Evolutionary conservation across 2,329 filamentous ascomycete species (phyloP).

Genomic region (Fusarium kyushuense): DNA sequence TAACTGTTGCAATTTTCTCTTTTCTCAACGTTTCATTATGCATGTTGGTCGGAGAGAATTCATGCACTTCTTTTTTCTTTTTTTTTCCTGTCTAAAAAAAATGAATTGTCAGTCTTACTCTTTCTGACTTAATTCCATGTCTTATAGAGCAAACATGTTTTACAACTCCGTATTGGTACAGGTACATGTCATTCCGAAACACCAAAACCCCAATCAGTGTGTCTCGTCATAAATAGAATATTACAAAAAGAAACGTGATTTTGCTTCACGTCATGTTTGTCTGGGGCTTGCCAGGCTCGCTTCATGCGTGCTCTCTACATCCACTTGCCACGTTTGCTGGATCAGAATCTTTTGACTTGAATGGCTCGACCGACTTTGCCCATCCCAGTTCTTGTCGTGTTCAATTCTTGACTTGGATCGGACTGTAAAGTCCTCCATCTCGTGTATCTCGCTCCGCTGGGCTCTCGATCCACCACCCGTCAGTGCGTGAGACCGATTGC

Average conservation of each 20-base stretch:
- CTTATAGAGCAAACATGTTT: background rate
- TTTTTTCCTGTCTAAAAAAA: too few relatives aligned
- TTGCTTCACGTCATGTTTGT: conserved; percentile 6
- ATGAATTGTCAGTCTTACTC: background rate
- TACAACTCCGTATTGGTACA: conserved; percentile 5
- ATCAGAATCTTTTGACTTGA: conserved; percentile 49
- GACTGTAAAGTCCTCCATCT: conserved; percentile 31
- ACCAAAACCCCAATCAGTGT: background rate
- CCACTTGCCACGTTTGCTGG: conserved; percentile 48
- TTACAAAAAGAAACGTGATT: background rate
- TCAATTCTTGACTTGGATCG: conserved; percentile 4
- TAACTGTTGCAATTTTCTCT: conserved; percentile 9
- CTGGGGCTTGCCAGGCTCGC: background rate
- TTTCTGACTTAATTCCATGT: background rate
- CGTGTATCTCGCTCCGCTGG: conserved; percentile 29
- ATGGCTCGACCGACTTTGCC: conserved; percentile 42
- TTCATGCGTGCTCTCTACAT: conserved; percentile 40
- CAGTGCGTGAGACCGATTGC: conserved; percentile 28
- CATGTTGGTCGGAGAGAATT: conserved; percentile 4
- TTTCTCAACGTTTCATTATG: background rate
- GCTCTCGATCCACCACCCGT: conserved; percentile 6
- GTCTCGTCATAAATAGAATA: background rate
- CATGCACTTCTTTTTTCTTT: background rate
- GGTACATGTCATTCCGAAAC: conserved; percentile 8
- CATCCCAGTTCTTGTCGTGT: conserved; percentile 26